Percentiles rank a stretch among this genome's conserved stretches.
These are phyloP conservation scores for Lantana camara DNA, from an alignment of 257 asterid genomes.

Conservation along the genomic window DNA sequence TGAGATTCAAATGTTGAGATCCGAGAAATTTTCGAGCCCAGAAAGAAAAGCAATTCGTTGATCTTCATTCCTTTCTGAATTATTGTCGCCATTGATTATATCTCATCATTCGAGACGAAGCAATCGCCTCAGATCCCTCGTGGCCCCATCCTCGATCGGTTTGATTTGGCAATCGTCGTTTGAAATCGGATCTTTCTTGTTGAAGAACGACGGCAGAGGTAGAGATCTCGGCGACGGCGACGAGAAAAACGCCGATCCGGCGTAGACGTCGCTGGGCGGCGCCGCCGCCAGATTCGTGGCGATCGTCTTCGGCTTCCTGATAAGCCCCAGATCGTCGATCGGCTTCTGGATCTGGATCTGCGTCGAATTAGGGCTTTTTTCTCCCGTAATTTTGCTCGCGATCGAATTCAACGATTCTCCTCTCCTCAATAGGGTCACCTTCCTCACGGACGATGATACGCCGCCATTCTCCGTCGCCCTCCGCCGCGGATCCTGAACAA, in stretches of 20 bases:
- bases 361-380: not conserved
- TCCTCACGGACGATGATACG: constrained; percentile 18
- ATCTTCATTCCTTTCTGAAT: no score
- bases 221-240: constrained; percentile 49
- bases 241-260: constrained; percentile 39
- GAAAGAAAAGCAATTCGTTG: constrained; percentile 29
- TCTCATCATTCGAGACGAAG: constrained; percentile 39
- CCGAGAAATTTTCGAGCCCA: constrained; percentile 24
- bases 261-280: constrained; percentile 30
- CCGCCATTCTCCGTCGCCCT: constrained; percentile 17
- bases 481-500: constrained; percentile 11
- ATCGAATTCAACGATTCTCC: constrained; percentile 59
- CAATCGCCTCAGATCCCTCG: constrained; percentile 42
- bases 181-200: constrained; percentile 23
- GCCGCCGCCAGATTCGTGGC: no score
- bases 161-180: constrained; percentile 6
- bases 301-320: no score
- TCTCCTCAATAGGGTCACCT: constrained; percentile 37
- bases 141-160: constrained; percentile 40
- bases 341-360: not conserved
- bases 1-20: constrained; percentile 19
- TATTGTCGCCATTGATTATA: not conserved
- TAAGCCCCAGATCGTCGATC: constrained; percentile 23
- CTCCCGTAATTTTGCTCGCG: constrained; percentile 26
- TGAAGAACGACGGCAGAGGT: constrained; percentile 47